Evolutionary conservation across 1,139 yeast species (phyloP), one percentile per base, ranked within the genome.

Genomic region (Nakaseomyces sp.): DNA sequence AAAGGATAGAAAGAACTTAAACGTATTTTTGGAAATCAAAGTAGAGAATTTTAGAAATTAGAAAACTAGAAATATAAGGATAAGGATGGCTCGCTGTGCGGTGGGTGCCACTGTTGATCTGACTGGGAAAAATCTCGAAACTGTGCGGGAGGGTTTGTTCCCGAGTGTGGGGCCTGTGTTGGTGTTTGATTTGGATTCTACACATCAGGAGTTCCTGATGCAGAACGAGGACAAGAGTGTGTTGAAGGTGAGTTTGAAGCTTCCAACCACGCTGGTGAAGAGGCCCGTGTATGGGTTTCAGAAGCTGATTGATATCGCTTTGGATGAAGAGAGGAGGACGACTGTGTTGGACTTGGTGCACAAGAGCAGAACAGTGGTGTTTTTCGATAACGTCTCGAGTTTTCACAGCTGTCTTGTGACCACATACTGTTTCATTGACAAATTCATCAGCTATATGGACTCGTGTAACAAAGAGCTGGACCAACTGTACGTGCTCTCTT

Each of bases 231-330:
- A 35, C 28, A 35, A 22, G 38, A 35, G 38, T 12, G 28, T 35
- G 9, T 13, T 35, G 38, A 35, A 35, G 12, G 38, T 35, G 26
- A 22, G 18, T 20, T 13, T 35, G 28, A 35, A 35, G 15, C 37
- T 83, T 19, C 93, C 93, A 1, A 76, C 85, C 31, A 83, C 91
- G 0, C 66, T 83, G 40, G 67, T 83, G 46, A 81, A 79, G 56
- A 71, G 93, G 44, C 70, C 76, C 13, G 76, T 74, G 42, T 81
- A 77, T 55, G 71, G 72, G 26, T 67, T 82, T 43, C 58, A 64
- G 26, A 69, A 77, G 39, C 73, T 63, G 46, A 56, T 48, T 50
- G 53, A 53, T 31, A 52, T 61, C 2, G 48, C 57, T 17, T 55
- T 57, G 20, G 49, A 51, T 26, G 53, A 48, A 15, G 54, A 63